These are phyloP conservation scores for Ilyonectria destructans DNA, from an alignment of 2,329 filamentous ascomycete species.

Conservation along the genomic window DNA sequence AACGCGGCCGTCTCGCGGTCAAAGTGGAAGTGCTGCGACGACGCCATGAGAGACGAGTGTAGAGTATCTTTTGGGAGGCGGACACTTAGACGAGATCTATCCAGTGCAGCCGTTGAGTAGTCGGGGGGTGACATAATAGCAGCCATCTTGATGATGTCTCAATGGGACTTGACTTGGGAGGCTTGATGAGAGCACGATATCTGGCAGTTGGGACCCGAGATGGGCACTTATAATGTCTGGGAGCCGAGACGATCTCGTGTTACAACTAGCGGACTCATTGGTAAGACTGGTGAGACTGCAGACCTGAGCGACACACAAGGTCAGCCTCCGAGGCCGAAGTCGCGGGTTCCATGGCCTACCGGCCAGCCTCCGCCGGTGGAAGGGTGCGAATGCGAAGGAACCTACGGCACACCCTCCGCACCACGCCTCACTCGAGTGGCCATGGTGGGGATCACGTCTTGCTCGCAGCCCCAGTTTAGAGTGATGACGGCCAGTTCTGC, in stretches of 20 bases:
- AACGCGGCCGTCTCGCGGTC: conserved; percentile 44
- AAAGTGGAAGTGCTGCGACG: conserved; percentile 46
- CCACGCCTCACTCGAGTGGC: conserved; percentile 9
- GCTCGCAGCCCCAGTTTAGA: conserved; percentile 4
- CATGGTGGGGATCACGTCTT: neutral
- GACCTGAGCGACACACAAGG: neutral
- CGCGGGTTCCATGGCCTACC: conserved; percentile 28
- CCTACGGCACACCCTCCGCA: conserved; percentile 15
- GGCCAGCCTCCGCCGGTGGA: conserved; percentile 29
- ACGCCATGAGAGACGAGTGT: conserved; percentile 43
- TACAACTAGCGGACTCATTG: neutral
- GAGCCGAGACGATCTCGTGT: neutral
- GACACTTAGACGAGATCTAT: conserved; percentile 46
- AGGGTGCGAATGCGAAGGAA: conserved; percentile 27
- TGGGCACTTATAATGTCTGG: conserved; percentile 24
- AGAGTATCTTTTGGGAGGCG: conserved; percentile 47
- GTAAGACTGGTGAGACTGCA: conserved; percentile 1
- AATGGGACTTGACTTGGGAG: conserved; percentile 23
- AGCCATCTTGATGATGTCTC: conserved; percentile 42
- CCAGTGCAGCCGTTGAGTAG: conserved; percentile 47
- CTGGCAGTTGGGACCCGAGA: conserved; percentile 5
- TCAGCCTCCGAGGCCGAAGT: conserved; percentile 20
- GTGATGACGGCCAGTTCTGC: conserved; percentile 22
- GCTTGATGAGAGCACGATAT: conserved; percentile 16
- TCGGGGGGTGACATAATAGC: conserved; percentile 50